Base-by-base conservation (phyloP, 140 eudicot species). In the Ambrosia hybrid region DNA sequence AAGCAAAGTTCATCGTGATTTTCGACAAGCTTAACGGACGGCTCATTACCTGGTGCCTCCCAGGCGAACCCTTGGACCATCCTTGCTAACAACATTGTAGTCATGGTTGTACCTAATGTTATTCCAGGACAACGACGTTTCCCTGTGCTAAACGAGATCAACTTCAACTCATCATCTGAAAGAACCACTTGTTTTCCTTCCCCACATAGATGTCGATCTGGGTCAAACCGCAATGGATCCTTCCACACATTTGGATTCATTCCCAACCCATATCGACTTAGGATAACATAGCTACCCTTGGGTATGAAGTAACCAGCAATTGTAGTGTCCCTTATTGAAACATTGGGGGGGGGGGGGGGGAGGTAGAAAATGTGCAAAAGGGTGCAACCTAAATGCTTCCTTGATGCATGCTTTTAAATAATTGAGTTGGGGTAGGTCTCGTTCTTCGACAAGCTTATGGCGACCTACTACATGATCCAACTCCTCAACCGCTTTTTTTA, bases 91-190 rank as follows among this genome's bases (percentile, higher is more conserved):
- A 57, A 17, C 62, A 57, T 17, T 57, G 62, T 56, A 56, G 10
- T 57, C 36, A 57, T 57, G 36, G 5, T 57, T 76, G 67, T 6
- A 59, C 77, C 62, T 83, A 76, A 84, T 0, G 53, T 70, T 14
- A 80, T 76, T 2, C 76, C 85, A 15, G 80, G 88, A 51, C 88
- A 83, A 7, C 85, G 85, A 13, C 82, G 74, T 12, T 76, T 76
- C 2, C 85, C 80, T 0, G 74, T 76, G 34, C 82, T 73, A 17
- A 83, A 83, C 0, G 80, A 59, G 1, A 83, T 14, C 59, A 80
- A 2, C 15, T 53, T 14, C 2, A 76, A 38, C 6, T 76, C 51
- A 14, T 51, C 64, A 45, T 80, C 85, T 0, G 60, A 45, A 15
- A 84, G 71, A 9, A 6, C 57, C 21, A 80, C 81, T 5, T 73